These are phyloP conservation scores for Nidularia pulvinata DNA, from an alignment of 768 basidiomycete genomes.

Conservation along the genomic window DNA sequence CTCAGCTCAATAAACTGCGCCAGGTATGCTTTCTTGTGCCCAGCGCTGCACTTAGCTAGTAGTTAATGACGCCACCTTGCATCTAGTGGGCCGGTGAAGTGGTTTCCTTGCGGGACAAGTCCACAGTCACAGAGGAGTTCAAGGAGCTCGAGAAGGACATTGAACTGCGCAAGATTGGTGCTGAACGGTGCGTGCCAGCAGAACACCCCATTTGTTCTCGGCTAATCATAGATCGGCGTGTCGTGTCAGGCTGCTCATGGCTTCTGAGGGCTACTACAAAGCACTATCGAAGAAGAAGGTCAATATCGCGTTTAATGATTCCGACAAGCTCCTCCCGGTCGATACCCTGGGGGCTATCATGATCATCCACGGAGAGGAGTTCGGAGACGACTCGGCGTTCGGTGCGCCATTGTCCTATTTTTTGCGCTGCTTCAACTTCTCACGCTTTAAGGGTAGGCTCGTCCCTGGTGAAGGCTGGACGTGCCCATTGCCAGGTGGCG, in stretches of 20 bases:
- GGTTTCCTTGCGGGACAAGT: slow-evolving; percentile 83
- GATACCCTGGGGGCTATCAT: slow-evolving; percentile 86
- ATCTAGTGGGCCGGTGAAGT: slow-evolving; percentile 87
- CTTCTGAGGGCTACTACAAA: slow-evolving; percentile 72
- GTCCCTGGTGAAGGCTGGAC: slow-evolving; percentile 75
- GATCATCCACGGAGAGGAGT: slow-evolving; percentile 84
- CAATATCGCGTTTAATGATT: slow-evolving; percentile 57
- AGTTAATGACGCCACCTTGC: slow-evolving; percentile 26
- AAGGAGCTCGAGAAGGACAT: slow-evolving; percentile 82
- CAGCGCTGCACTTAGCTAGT: slow-evolving; percentile 1
- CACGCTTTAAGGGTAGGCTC: slow-evolving; percentile 42
- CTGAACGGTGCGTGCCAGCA: slow-evolving; percentile 57
- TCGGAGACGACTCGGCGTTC: slow-evolving; percentile 74
- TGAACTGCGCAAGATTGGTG: slow-evolving; percentile 74
- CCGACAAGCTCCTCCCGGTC: slow-evolving; percentile 72
- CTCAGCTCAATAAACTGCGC: slow-evolving; percentile 73
- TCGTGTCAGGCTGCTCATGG: slow-evolving; percentile 58
- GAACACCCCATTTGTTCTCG: background rate
- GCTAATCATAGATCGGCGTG: background rate
- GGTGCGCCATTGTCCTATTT: slow-evolving; percentile 34
- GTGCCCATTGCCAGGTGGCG: slow-evolving; percentile 85
- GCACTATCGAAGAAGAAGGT: slow-evolving; percentile 77
- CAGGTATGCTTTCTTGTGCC: slow-evolving; percentile 50
- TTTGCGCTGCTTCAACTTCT: background rate
- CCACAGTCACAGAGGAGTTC: slow-evolving; percentile 76